Conservation (phyloP, 2,329 filamentous ascomycete genomes). For the Pyrenophora graminea region DNA sequence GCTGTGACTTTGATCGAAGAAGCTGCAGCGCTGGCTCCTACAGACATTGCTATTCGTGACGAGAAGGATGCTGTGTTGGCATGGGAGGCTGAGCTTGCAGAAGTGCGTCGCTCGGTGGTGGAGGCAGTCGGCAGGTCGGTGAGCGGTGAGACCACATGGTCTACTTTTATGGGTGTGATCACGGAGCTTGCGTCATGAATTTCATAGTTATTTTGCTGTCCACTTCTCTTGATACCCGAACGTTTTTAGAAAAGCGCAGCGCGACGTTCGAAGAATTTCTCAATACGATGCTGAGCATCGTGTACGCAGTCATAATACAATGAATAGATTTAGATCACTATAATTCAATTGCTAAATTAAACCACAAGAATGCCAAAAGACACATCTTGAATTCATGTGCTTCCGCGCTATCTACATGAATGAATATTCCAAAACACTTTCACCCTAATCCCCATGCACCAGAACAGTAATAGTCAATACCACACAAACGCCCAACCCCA, state of each 20-base stretch:
- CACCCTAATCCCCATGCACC: too few species aligned
- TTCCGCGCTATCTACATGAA: too few species aligned
- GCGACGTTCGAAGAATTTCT: too few species aligned
- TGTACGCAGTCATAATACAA: too few species aligned
- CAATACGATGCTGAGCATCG: too few species aligned
- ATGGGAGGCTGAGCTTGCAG: slow-evolving; percentile 26
- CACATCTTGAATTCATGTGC: too few species aligned
- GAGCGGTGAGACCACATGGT: not conserved
- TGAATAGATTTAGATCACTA: too few species aligned
- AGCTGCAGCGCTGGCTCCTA: slow-evolving; percentile 22
- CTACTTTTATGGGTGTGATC: not conserved
- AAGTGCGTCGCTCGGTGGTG: slow-evolving; percentile 5
- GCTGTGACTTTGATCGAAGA: slow-evolving; percentile 25
- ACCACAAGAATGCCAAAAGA: too few species aligned
- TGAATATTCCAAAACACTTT: too few species aligned
- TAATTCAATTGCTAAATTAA: too few species aligned
- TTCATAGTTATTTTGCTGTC: not conserved
- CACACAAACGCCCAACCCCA: too few species aligned
- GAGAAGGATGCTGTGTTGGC: slow-evolving; percentile 23
- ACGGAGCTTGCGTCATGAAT: slow-evolving; percentile 13
- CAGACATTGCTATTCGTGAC: slow-evolving; percentile 23
- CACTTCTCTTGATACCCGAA: not conserved
- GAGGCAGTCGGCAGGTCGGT: not conserved
- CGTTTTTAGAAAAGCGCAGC: not conserved
- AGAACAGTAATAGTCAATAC: too few species aligned